Evolutionary conservation across 805 yeast species (phyloP).

Genomic region (Candida succiphila): DNA sequence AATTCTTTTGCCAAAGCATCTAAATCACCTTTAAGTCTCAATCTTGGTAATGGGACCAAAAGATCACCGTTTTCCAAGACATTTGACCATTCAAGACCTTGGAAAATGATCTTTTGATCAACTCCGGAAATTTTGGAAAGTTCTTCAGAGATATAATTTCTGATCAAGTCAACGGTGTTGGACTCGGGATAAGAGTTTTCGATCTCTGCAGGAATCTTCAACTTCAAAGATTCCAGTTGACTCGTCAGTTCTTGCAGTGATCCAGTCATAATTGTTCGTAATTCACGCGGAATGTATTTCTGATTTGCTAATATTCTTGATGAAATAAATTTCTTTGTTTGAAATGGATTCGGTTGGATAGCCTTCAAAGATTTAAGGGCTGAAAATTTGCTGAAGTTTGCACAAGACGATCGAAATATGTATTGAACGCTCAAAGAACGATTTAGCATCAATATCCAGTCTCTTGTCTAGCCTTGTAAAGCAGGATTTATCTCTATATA

Average conservation of each 20-base stretch:
- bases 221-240: slow-evolving; percentile 15
- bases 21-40: slow-evolving; percentile 78
- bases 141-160: slow-evolving; percentile 81
- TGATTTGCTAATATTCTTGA: too few species aligned
- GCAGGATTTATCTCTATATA: too few species aligned
- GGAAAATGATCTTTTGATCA: slow-evolving; percentile 56
- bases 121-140: slow-evolving; percentile 67
- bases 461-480: too few species aligned
- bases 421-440: too few species aligned
- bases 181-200: slow-evolving; percentile 64
- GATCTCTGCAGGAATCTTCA: slow-evolving; percentile 29
- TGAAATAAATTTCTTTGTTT: too few species aligned
- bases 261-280: slow-evolving; percentile 12
- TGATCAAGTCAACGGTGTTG: slow-evolving; percentile 79
- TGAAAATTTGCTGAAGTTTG: too few species aligned
- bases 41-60: slow-evolving; percentile 84
- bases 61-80: slow-evolving; percentile 89
- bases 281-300: background rate
- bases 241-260: slow-evolving; percentile 14
- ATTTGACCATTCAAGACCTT: slow-evolving; percentile 81
- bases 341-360: too few species aligned
- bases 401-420: too few species aligned
- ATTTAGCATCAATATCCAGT: too few species aligned
- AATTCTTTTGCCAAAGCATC: slow-evolving; percentile 67
- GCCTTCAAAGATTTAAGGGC: too few species aligned